These are phyloP conservation scores for Puccinia novopanici DNA, from an alignment of 1,284 basidiomycete species.

Conservation along the genomic window DNA sequence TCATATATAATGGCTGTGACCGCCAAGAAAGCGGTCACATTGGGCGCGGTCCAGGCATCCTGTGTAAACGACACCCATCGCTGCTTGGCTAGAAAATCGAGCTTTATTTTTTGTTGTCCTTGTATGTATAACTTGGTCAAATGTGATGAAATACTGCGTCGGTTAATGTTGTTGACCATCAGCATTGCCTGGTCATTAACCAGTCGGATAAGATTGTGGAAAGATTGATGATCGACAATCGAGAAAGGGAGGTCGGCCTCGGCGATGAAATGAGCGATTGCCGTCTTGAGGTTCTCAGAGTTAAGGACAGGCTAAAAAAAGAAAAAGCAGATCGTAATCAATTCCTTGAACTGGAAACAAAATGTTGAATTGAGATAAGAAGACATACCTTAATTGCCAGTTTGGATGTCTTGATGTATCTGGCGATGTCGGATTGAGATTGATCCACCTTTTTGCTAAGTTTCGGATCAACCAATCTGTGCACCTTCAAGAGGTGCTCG, in stretches of 20 bases:
- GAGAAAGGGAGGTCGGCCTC: not conserved
- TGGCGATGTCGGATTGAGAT: too few species aligned
- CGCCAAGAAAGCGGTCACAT: not conserved
- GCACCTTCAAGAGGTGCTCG: too few species aligned
- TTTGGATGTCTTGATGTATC: too few species aligned
- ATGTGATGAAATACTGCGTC: not conserved
- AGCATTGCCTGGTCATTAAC: not conserved
- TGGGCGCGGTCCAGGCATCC: constrained; percentile 2
- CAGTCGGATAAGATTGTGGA: not conserved
- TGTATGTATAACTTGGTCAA: not conserved
- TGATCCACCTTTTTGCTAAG: too few species aligned
- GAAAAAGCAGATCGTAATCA: too few species aligned
- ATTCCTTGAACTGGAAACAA: too few species aligned
- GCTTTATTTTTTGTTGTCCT: not conserved
- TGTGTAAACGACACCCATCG: not conserved
- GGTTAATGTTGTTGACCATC: not conserved
- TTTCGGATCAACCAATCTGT: too few species aligned
- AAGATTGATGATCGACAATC: constrained; percentile 3
- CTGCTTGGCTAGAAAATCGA: not conserved
- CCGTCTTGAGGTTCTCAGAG: not conserved
- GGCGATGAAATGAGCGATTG: not conserved
- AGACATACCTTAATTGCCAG: too few species aligned
- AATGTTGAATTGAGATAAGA: too few species aligned
- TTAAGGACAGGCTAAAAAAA: too few species aligned
- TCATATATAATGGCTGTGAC: constrained; percentile 1